Percentiles rank a stretch among this genome's conserved stretches.
Evolutionary conservation across 1,284 basidiomycete species (phyloP).

Genomic region (Trichosporon sp.): DNA sequence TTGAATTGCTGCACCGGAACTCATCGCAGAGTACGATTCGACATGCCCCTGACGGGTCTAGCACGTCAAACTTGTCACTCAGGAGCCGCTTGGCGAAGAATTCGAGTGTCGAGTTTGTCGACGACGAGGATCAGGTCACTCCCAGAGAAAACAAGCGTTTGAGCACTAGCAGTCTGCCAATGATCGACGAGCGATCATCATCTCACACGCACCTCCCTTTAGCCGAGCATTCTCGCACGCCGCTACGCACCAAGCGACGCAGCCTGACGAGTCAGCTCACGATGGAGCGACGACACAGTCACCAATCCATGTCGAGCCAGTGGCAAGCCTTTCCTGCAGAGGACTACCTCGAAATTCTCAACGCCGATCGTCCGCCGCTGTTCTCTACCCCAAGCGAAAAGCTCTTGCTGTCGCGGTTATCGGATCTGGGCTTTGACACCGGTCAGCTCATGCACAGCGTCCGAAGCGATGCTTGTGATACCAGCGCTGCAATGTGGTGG

Average conservation of each 20-base stretch:
- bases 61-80: slow-evolving; percentile 18
- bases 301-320: slow-evolving; percentile 43
- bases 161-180: slow-evolving; percentile 56
- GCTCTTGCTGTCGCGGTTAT: slow-evolving; percentile 74
- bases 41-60: slow-evolving; percentile 32
- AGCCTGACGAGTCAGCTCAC: slow-evolving; percentile 79
- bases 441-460: slow-evolving; percentile 94
- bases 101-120: slow-evolving; percentile 38
- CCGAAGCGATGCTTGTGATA: slow-evolving; percentile 86
- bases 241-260: slow-evolving; percentile 88
- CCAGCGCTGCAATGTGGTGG: slow-evolving; percentile 94
- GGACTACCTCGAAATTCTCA: slow-evolving; percentile 72
- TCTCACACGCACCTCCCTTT: slow-evolving; percentile 44
- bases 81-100: slow-evolving; percentile 26
- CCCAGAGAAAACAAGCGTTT: slow-evolving; percentile 29
- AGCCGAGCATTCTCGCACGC: slow-evolving; percentile 69
- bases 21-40: slow-evolving; percentile 58
- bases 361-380: slow-evolving; percentile 71
- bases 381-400: slow-evolving; percentile 84
- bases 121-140: slow-evolving; percentile 47
- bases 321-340: slow-evolving; percentile 51
- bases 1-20: slow-evolving; percentile 54
- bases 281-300: slow-evolving; percentile 54
- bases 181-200: slow-evolving; percentile 39
- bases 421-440: slow-evolving; percentile 81